Percentiles rank a stretch among this genome's conserved stretches.
Conservation (phyloP, 2,329 filamentous ascomycete species). For the Eurotiales sp. region DNA sequence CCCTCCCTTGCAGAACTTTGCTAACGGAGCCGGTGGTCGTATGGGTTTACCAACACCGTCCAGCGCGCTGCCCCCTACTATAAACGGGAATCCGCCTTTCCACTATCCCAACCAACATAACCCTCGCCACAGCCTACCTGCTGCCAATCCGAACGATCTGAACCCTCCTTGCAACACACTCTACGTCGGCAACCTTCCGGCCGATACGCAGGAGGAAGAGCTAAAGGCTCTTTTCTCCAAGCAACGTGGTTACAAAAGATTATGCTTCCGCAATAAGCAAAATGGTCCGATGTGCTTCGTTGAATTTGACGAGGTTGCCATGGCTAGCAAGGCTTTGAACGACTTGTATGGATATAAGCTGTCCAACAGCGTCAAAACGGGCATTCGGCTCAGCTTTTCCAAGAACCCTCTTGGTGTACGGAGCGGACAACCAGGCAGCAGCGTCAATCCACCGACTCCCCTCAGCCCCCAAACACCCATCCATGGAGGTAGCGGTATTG, state of each 20-base stretch:
- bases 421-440: constrained; percentile 62
- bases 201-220: constrained; percentile 91
- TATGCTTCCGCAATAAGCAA: constrained; percentile 91
- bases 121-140: constrained; percentile 68
- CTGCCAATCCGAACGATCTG: constrained; percentile 90
- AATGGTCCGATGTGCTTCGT: constrained; percentile 99
- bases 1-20: constrained; percentile 53
- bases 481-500: constrained; percentile 55
- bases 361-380: constrained; percentile 89
- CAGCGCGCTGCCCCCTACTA: constrained; percentile 56
- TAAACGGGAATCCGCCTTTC: constrained; percentile 50
- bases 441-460: constrained; percentile 48
- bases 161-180: constrained; percentile 97
- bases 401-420: constrained; percentile 95
- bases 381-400: constrained; percentile 92
- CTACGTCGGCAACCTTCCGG: constrained; percentile 93
- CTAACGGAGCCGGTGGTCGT: constrained; percentile 47
- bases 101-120: constrained; percentile 56
- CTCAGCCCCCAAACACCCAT: constrained; percentile 52
- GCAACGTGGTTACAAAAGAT: constrained; percentile 88
- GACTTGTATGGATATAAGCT: constrained; percentile 84
- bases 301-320: constrained; percentile 90
- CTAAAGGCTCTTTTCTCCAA: constrained; percentile 90
- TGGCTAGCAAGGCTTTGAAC: constrained; percentile 84
- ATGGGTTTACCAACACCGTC: constrained; percentile 50